These are phyloP conservation scores for Debaryomyces sp. DNA, from an alignment of 1,139 yeast species.

Conservation along the genomic window DNA sequence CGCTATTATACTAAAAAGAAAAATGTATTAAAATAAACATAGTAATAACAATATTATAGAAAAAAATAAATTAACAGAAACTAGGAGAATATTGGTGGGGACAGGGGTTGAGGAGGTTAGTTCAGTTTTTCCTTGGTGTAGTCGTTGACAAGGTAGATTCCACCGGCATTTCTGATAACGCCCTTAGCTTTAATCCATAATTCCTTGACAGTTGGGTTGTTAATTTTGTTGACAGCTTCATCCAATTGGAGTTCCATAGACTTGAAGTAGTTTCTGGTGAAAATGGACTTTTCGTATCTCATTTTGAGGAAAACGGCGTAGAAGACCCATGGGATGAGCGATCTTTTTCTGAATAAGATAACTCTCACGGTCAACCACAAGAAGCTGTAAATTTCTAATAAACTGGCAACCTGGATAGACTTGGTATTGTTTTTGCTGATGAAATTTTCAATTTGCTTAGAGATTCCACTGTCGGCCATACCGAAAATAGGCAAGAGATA, in stretches of 20 bases:
- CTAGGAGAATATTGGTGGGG: background rate
- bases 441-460: slow-evolving; percentile 52
- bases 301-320: slow-evolving; percentile 73
- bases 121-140: slow-evolving; percentile 30
- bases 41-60: background rate
- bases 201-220: slow-evolving; percentile 63
- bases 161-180: slow-evolving; percentile 39
- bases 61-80: background rate
- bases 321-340: slow-evolving; percentile 59
- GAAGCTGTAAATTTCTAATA: slow-evolving; percentile 64
- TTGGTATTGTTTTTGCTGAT: slow-evolving; percentile 65
- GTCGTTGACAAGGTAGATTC: slow-evolving; percentile 37
- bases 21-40: slow-evolving; percentile 4
- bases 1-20: no score
- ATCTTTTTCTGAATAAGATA: slow-evolving; percentile 62
- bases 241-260: slow-evolving; percentile 74
- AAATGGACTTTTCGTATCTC: slow-evolving; percentile 75
- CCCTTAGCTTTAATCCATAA: slow-evolving; percentile 64
- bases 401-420: slow-evolving; percentile 72
- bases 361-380: slow-evolving; percentile 54
- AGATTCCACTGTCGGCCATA: slow-evolving; percentile 41
- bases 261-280: slow-evolving; percentile 72
- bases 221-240: slow-evolving; percentile 56
- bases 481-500: slow-evolving; percentile 69
- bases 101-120: background rate